Evolutionary conservation across 352 stramenopile genomes (phyloP).

Genomic region (Phytopythium sindhum): DNA sequence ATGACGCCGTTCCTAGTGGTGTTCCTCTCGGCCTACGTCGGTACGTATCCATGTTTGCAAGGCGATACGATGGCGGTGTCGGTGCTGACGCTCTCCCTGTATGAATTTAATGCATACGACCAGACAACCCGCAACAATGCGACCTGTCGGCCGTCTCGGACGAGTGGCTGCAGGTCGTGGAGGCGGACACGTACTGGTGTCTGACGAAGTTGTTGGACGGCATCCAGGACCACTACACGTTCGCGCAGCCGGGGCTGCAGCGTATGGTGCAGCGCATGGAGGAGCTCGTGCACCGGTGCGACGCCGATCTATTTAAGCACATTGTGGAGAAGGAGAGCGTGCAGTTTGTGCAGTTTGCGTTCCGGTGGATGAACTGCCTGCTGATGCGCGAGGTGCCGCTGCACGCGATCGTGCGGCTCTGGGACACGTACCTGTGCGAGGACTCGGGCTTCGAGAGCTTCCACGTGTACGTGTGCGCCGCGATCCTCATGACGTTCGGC

Average conservation of each 20-base stretch:
- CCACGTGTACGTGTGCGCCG: slow-evolving; percentile 99
- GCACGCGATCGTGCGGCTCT: slow-evolving; percentile 94
- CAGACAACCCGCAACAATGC: slow-evolving; percentile 72
- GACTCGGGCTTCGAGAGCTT: slow-evolving; percentile 99
- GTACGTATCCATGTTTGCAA: slow-evolving; percentile 19
- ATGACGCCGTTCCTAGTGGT: slow-evolving; percentile 97
- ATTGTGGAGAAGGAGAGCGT: slow-evolving; percentile 92
- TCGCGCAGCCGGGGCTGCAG: slow-evolving; percentile 97
- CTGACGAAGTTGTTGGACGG: slow-evolving; percentile 97
- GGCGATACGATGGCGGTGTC: neutral
- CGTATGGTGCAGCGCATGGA: slow-evolving; percentile 98
- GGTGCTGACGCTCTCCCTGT: neutral
- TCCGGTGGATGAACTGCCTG: slow-evolving; percentile 99
- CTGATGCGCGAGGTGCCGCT: slow-evolving; percentile 97
- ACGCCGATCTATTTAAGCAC: slow-evolving; percentile 94
- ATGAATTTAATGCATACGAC: neutral
- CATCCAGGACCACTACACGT: slow-evolving; percentile 99
- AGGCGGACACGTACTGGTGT: slow-evolving; percentile 99
- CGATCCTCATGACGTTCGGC: slow-evolving; percentile 97
- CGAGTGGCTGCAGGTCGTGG: slow-evolving; percentile 79
- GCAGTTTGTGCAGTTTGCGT: slow-evolving; percentile 99
- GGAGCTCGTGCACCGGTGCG: slow-evolving; percentile 96
- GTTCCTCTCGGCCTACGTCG: slow-evolving; percentile 89
- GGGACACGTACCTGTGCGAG: slow-evolving; percentile 99
- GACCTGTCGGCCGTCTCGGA: slow-evolving; percentile 69